A percentile compares a stretch with the other conserved stretches of the same genome.
These are phyloP conservation scores for Xylariaceae sp. DNA, from an alignment of 2,329 filamentous ascomycete species.

Conservation along the genomic window DNA sequence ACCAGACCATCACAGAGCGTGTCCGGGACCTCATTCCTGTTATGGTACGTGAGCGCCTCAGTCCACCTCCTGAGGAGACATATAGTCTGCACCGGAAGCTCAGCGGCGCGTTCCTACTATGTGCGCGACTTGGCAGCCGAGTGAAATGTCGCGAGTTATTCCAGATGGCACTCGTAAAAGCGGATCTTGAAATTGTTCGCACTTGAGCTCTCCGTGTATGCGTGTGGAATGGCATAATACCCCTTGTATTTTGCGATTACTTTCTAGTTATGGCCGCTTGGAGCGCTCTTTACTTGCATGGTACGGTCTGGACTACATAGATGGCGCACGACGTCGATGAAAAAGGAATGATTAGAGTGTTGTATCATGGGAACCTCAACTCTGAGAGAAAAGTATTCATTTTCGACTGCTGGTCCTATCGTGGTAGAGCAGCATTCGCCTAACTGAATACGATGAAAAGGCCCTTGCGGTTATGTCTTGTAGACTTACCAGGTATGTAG, in stretches of 20 bases:
- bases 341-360: neutral
- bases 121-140: conserved; percentile 75
- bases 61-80: conserved; percentile 93
- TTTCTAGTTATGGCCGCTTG: neutral
- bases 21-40: conserved; percentile 83
- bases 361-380: conserved; percentile 1
- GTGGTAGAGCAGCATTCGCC: neutral
- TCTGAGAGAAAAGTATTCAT: neutral
- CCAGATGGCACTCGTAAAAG: conserved; percentile 45
- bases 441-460: neutral
- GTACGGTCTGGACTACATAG: neutral
- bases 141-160: conserved; percentile 82
- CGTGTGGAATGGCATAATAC: neutral
- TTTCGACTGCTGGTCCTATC: neutral
- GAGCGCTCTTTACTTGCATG: conserved; percentile 11
- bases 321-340: neutral
- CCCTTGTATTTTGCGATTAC: neutral
- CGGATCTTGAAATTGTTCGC: conserved; percentile 20
- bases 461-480: neutral
- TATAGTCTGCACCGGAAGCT: conserved; percentile 93
- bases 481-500: neutral
- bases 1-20: conserved; percentile 94
- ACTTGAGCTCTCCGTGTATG: conserved; percentile 12
- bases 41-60: conserved; percentile 84
- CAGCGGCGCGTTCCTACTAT: conserved; percentile 89